Evolutionary conservation across 2,329 filamentous ascomycete species (phyloP).

Genomic region (Aureobasidium sp.): DNA sequence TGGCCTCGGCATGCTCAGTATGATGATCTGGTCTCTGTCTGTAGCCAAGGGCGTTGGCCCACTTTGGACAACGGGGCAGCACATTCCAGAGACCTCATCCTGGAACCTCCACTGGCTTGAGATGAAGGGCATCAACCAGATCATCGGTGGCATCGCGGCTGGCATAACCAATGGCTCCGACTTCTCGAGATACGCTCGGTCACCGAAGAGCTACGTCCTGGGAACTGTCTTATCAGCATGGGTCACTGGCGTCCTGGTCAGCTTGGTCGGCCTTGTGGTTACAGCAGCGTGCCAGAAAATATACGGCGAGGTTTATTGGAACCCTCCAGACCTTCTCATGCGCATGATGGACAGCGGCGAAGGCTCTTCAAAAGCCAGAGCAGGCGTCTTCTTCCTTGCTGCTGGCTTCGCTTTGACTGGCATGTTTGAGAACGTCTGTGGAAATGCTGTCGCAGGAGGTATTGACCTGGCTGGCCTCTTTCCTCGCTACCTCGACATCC

Average conservation of each 20-base stretch:
- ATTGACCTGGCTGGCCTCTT: background rate
- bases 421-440: slow-evolving; percentile 30
- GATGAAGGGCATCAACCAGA: slow-evolving; percentile 37
- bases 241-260: slow-evolving; percentile 33
- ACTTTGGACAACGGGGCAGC: background rate
- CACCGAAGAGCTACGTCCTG: slow-evolving; percentile 28
- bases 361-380: slow-evolving; percentile 29
- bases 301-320: slow-evolving; percentile 31
- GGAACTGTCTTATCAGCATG: slow-evolving; percentile 33
- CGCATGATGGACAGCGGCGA: slow-evolving; percentile 37
- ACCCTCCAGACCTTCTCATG: slow-evolving; percentile 37
- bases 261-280: slow-evolving; percentile 33
- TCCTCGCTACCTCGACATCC: background rate
- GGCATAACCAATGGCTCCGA: slow-evolving; percentile 37
- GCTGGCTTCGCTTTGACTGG: slow-evolving; percentile 28
- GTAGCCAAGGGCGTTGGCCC: slow-evolving; percentile 1
- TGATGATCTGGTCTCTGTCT: slow-evolving; percentile 5
- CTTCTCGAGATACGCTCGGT: slow-evolving; percentile 35
- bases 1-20: slow-evolving; percentile 1
- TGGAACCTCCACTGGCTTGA: slow-evolving; percentile 38
- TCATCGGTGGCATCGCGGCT: slow-evolving; percentile 32
- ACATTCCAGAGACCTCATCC: background rate
- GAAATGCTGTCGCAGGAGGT: background rate
- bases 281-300: slow-evolving; percentile 32
- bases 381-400: slow-evolving; percentile 29